Evolutionary conservation across 495 filamentous ascomycete genomes (phyloP), one percentile per base, ranked within the genome.

Genomic region (Penicillium manginii): DNA sequence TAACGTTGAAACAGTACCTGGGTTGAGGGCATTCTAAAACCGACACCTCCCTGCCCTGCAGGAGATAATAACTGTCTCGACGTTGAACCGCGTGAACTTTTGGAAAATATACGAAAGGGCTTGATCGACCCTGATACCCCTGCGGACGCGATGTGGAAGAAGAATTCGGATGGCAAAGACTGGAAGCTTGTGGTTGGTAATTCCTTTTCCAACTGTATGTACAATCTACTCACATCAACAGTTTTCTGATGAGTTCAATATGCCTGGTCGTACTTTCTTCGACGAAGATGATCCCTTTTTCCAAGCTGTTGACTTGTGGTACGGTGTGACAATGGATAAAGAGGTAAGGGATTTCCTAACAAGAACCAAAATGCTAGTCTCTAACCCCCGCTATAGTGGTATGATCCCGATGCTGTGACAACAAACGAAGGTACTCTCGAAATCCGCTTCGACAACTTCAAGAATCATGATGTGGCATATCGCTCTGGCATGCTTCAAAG

Each of bases 231-330:
- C 14, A 66, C 32, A 8, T 50, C n/a, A 3, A 43, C 43, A 61
- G 84, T 92, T 91, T 61, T 92, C 89, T 2, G 90, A 93, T 57
- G 90, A 92, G 61, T 93, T 93, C 66, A 89, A 90, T 58, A 82
- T 69, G 15, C 81, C 84, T 48, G 87, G 87, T 10, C 79, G 89
- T 47, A 88, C 86, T 4, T 92, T 92, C 63, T 92, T 89, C 65
- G 81, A 84, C 39, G 86, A 82, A 19, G 89, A 92, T 64, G 89
- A 92, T 63, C 83, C 89, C 0, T 91, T 81, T 65, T 90, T 84
- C 65, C 79, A 86, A 67, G 89, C 78, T 2, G 82, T 90, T 43
- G 84, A 92, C 67, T 63, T 91, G n/a, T 91, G 90, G 88, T 92
- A 92, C 69, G 88, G 89, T 60, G 88, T 88, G 48, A 92, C 89